Evolutionary conservation across 805 yeast genomes (phyloP), one percentile per base, ranked within the genome.

Genomic region (Ogataea trehaloabstinens): DNA sequence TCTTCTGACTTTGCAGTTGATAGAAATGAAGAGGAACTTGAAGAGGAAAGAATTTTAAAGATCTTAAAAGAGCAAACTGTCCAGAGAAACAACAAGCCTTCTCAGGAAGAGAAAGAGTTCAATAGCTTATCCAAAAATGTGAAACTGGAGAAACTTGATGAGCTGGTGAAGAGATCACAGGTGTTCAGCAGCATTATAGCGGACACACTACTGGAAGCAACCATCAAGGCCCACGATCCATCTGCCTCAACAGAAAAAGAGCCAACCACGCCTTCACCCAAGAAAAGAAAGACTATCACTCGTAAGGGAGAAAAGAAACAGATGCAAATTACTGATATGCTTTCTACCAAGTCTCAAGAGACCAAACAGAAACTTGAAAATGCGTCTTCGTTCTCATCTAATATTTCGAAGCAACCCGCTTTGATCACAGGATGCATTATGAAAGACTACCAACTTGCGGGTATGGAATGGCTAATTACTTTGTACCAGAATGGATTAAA

Each of bases 401-500:
- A 33, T 15, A 17, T 30, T n/a, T 31, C 49, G 22, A 35, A 24
- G n/a, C 87, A 82, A 50, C 89, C 89, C 0, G 52, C 61, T 10
- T 49, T 78, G 11, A 52, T 82, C 12, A 62, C 73, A 1, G 79
- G 80, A 6, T 85, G 87, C 21, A 53, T 55, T 0, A 67, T 91
- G 71, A 87, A 88, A 54, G 84, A 80, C 20, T 89, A 93, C 56
- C 99, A 91, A 61, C 60, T 87, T 15, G 89, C 85, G 40, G 99
- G 98, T 1, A 72, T 91, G 40, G 89, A 87, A 47, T 91, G 98
- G 98, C 65, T 93, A 29, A 74, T 82, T 11, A 83, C 96, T 0
- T 64, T 91, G 19, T 93, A 85, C 58, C 95, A 90, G 56, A 93
- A 91, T 61, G 99, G 98, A 0, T 68, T 91, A 20, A 91, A 91